These are phyloP conservation scores for Calonectria crousiana DNA, from an alignment of 2,329 filamentous ascomycete species.

Conservation along the genomic window DNA sequence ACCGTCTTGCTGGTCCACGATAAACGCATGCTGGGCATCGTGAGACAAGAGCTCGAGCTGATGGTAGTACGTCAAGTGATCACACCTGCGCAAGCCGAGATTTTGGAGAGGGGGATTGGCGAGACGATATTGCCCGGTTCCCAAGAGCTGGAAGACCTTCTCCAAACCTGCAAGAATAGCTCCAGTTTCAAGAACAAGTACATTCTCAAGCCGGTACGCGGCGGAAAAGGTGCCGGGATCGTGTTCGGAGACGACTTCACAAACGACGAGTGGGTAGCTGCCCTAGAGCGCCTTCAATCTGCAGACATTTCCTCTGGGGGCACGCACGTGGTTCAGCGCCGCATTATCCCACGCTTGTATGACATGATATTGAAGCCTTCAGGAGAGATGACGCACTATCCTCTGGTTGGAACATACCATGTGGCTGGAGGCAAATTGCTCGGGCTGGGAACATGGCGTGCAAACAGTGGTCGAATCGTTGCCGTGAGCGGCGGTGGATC, in stretches of 20 bases:
- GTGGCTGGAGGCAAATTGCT: constrained; percentile 43
- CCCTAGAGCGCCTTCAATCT: constrained; percentile 33
- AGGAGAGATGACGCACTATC: constrained; percentile 39
- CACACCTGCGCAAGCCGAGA: constrained; percentile 41
- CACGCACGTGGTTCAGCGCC: constrained; percentile 47
- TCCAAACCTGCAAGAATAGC: constrained; percentile 20
- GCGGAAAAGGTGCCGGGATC: constrained; percentile 55
- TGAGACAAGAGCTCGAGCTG: constrained; percentile 49
- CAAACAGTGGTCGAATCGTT: constrained; percentile 46
- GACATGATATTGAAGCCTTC: constrained; percentile 46
- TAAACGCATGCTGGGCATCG: constrained; percentile 56
- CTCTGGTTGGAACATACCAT: constrained; percentile 52
- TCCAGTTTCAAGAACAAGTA: constrained; percentile 42
- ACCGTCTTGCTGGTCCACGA: constrained; percentile 56
- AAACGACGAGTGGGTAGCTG: constrained; percentile 44
- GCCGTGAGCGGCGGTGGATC: constrained; percentile 49
- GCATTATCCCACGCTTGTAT: constrained; percentile 47
- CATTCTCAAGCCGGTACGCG: constrained; percentile 53
- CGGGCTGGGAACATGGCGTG: constrained; percentile 49
- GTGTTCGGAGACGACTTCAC: constrained; percentile 53
- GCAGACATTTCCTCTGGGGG: constrained; percentile 15
- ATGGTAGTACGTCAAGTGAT: constrained; percentile 44
- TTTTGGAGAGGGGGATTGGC: constrained; percentile 45
- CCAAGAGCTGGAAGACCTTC: constrained; percentile 37
- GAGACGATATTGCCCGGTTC: constrained; percentile 52